Percentiles rank a stretch among this genome's conserved stretches.
phyloP scores from a whole-genome alignment of 2,329 filamentous ascomycete genomes.

The Alternaria arborescens region DNA sequence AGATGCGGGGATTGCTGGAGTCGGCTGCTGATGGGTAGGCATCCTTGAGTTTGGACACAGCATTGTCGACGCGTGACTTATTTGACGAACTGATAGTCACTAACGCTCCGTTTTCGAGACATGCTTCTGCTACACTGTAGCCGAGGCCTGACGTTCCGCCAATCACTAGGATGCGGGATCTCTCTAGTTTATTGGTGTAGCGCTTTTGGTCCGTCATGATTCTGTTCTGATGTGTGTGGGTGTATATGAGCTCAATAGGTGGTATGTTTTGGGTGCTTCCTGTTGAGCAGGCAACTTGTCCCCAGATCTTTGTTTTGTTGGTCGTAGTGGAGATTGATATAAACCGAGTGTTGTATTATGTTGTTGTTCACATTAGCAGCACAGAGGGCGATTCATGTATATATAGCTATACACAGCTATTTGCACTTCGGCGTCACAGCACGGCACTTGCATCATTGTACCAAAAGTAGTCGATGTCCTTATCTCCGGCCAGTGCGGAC shows the following conservation, averaged over 20 bases:
- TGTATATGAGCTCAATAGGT: not conserved
- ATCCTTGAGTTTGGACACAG: slow-evolving; percentile 56
- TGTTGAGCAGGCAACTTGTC: not conserved
- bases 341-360: not conserved
- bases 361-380: not conserved
- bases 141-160: slow-evolving; percentile 72
- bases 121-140: slow-evolving; percentile 66
- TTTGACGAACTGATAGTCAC: slow-evolving; percentile 70
- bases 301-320: not conserved
- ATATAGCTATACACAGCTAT: not conserved
- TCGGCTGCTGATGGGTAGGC: slow-evolving; percentile 53
- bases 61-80: slow-evolving; percentile 57
- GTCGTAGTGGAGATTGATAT: not conserved
- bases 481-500: not conserved
- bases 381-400: not conserved
- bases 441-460: not conserved
- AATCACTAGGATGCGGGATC: slow-evolving; percentile 64
- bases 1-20: slow-evolving; percentile 42
- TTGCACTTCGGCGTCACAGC: not conserved
- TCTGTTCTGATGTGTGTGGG: not conserved
- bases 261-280: not conserved
- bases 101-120: slow-evolving; percentile 63
- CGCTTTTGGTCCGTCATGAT: slow-evolving; percentile 53
- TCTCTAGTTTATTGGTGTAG: slow-evolving; percentile 59
- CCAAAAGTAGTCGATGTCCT: not conserved